Percentiles rank a stretch among this genome's conserved stretches.
phyloP scores from a whole-genome alignment of 2,329 filamentous ascomycete genomes.

The Fonsecaea multimorphosa region DNA sequence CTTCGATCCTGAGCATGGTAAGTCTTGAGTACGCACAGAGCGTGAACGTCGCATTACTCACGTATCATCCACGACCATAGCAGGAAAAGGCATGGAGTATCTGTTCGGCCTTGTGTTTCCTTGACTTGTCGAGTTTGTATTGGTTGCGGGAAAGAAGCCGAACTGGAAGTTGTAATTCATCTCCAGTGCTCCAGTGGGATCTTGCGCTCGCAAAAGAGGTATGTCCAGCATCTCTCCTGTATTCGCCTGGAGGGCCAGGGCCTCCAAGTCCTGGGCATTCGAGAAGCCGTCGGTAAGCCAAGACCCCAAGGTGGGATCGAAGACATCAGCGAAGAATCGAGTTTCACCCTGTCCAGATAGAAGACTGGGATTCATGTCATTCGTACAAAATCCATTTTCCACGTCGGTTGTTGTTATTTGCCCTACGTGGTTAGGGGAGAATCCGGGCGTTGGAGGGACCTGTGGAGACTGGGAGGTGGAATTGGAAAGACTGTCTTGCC shows the following conservation, averaged over 20 bases:
- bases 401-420: not conserved
- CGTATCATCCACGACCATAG: not conserved
- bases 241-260: not conserved
- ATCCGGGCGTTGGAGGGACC: not conserved
- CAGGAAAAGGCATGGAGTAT: slow-evolving; percentile 3
- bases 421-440: not conserved
- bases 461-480: not conserved
- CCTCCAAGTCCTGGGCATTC: not conserved
- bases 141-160: not conserved
- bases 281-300: slow-evolving; percentile 6
- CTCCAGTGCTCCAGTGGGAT: not conserved
- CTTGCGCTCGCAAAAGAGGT: not conserved
- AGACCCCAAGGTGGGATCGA: not conserved
- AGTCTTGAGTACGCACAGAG: not conserved
- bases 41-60: not conserved
- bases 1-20: not conserved
- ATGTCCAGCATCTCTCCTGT: slow-evolving; percentile 2
- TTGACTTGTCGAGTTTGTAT: not conserved
- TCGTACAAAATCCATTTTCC: not conserved
- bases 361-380: not conserved
- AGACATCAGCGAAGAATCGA: slow-evolving; percentile 11
- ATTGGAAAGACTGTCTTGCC: not conserved
- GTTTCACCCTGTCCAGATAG: not conserved
- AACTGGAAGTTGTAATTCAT: slow-evolving; percentile 6
- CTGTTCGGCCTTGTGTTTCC: not conserved